These are phyloP conservation scores for Penicillium soppii DNA, from an alignment of 495 filamentous ascomycete species.

Conservation along the genomic window DNA sequence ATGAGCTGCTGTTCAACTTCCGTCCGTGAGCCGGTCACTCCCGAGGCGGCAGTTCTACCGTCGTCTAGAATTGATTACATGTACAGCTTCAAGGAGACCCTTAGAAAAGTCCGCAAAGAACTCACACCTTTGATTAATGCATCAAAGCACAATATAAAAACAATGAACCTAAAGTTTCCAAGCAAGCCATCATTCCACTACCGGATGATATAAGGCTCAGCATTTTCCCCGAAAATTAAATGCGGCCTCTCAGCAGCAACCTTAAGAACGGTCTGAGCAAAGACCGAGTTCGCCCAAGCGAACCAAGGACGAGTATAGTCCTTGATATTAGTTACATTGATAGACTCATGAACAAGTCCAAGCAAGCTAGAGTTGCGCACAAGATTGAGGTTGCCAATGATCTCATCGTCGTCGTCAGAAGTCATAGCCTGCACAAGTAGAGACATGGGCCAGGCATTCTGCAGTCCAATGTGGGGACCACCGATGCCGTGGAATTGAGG, in stretches of 20 bases:
- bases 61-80: too few relatives aligned
- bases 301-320: constrained; percentile 93
- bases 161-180: too few relatives aligned
- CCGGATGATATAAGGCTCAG: constrained; percentile 34
- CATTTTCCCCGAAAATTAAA: constrained; percentile 72
- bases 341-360: constrained; percentile 87
- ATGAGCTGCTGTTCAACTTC: too few relatives aligned
- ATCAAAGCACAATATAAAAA: too few relatives aligned
- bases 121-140: too few relatives aligned
- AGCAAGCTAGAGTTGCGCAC: constrained; percentile 72
- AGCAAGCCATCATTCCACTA: background rate
- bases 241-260: constrained; percentile 82
- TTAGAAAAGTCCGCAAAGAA: too few relatives aligned
- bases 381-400: constrained; percentile 63
- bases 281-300: constrained; percentile 96
- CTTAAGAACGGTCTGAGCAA: constrained; percentile 90
- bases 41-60: too few relatives aligned
- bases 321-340: constrained; percentile 72
- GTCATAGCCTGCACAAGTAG: constrained; percentile 89
- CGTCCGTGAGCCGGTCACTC: too few relatives aligned
- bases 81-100: too few relatives aligned
- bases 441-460: constrained; percentile 97
- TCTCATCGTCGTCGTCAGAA: constrained; percentile 82
- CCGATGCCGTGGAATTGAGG: constrained; percentile 85
- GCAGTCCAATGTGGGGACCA: constrained; percentile 74